Percentiles rank a stretch among this genome's conserved stretches.
phyloP scores from a whole-genome alignment of 805 yeast species.

The Wickerhamomyces ciferrii region DNA sequence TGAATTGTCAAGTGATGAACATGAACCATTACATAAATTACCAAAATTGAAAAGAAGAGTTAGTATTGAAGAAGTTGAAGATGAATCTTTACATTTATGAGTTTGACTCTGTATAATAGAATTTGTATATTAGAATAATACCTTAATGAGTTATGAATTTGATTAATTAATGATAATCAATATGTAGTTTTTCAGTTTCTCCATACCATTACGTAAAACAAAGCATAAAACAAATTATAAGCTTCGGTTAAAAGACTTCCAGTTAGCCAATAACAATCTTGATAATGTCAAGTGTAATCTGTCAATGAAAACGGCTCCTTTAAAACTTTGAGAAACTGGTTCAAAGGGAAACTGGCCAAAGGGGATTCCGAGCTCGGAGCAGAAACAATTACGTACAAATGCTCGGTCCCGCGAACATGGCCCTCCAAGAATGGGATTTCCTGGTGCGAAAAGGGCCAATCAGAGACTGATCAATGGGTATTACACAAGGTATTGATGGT shows the following conservation, averaged over 20 bases:
- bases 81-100: conserved; percentile 4
- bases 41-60: conserved; percentile 17
- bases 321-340: background rate
- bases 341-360: background rate
- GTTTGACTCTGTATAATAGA: too few relatives aligned
- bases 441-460: background rate
- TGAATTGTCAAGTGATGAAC: background rate
- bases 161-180: background rate
- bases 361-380: background rate
- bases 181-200: background rate
- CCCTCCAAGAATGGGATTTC: background rate
- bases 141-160: too few relatives aligned
- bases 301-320: background rate
- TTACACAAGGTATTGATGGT: background rate
- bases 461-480: background rate
- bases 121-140: too few relatives aligned
- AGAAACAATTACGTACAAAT: background rate
- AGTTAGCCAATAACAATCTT: background rate
- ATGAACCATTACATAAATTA: conserved; percentile 1
- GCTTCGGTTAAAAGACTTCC: background rate
- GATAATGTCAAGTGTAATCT: background rate
- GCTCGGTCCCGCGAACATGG: background rate
- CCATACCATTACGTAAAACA: background rate
- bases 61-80: conserved; percentile 18
- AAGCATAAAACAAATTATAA: too few relatives aligned